Base-by-base conservation (phyloP, 2,329 filamentous ascomycete species). In the Fusarium humuli region DNA sequence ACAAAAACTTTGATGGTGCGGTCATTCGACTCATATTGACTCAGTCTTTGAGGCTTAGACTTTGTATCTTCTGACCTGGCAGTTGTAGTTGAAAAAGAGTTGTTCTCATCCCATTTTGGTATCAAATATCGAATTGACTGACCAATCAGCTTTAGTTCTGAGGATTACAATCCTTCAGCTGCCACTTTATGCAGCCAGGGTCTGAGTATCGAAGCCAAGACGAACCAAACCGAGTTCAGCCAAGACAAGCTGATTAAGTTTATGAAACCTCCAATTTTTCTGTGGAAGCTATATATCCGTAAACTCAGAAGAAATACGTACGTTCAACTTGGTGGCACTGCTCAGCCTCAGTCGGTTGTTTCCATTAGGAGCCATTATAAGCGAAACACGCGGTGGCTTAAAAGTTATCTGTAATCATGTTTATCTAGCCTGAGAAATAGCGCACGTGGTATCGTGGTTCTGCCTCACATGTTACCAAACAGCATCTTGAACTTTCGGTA, bases 61-160 rank as follows among this genome's bases (percentile, higher is more conserved):
- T 29, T 12, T 11, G 10, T 41, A 44, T 27, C 20, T 27, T 23
- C 20, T 16, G 25, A 29, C n/a, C 10, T 11, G 10, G 13, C 30
- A 61, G 29, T 56, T 50, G 64, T 69, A 48, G 64, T 71, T 52
- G 25, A 65, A 71, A 69, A 69, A 71, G 68, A 69, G 55, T 69
- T 70, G 32, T 42, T 27, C 16, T 32, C 20, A 32, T 57, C 56
- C 60, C 27, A n/a, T 58, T 57, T 60, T 40, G 54, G 68, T 52
- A 68, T 44, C n/a, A 29, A 65, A 41, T 40, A 53, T 62, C 40
- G 34, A 62, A 56, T 44, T 37, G n/a, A n/a, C 14, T 12, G 25
- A 14, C 68, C 68, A 71, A 71, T 71, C 60, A 71, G 34, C 20
- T 40, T 46, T 25, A 20, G 20, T n/a, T 57, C 13, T 34, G 12